These are phyloP conservation scores for Barnettozyma botsteinii DNA, from an alignment of 805 yeast species.

Conservation along the genomic window DNA sequence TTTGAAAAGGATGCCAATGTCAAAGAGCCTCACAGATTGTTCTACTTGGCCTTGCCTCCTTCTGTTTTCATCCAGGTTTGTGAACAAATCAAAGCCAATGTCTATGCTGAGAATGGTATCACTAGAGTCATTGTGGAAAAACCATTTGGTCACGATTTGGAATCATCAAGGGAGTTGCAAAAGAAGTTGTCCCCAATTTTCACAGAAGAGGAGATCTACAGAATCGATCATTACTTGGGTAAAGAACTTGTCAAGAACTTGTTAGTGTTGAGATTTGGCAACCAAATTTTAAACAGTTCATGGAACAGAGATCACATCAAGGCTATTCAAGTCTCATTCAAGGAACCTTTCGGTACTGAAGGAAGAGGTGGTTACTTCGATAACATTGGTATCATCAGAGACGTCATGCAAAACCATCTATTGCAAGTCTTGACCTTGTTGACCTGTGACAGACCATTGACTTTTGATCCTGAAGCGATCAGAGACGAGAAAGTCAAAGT, in stretches of 20 bases:
- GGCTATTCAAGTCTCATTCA: constrained; percentile 83
- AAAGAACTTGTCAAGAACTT: constrained; percentile 97
- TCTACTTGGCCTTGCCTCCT: constrained; percentile 94
- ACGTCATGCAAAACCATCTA: constrained; percentile 96
- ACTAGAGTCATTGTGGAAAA: constrained; percentile 89
- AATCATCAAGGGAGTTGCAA: constrained; percentile 73
- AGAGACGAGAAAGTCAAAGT: constrained; percentile 96
- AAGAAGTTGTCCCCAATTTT: constrained; percentile 74
- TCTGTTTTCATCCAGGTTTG: constrained; percentile 82
- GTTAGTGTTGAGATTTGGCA: constrained; percentile 84
- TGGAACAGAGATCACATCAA: constrained; percentile 82
- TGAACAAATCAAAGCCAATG: constrained; percentile 57
- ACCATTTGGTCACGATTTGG: constrained; percentile 93
- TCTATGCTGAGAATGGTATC: constrained; percentile 62
- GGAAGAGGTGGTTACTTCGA: constrained; percentile 99
- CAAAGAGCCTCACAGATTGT: constrained; percentile 65
- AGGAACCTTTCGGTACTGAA: constrained; percentile 98
- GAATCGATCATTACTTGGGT: constrained; percentile 97
- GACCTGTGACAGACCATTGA: constrained; percentile 93
- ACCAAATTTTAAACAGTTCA: constrained; percentile 77
- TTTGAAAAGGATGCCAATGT: constrained; percentile 49
- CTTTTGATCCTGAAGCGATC: constrained; percentile 87
- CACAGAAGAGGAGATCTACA: constrained; percentile 84
- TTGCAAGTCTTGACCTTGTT: constrained; percentile 86
- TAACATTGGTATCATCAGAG: constrained; percentile 90